phyloP scores from a whole-genome alignment of 768 basidiomycete genomes.

The Glaciozyma antarctica region DNA sequence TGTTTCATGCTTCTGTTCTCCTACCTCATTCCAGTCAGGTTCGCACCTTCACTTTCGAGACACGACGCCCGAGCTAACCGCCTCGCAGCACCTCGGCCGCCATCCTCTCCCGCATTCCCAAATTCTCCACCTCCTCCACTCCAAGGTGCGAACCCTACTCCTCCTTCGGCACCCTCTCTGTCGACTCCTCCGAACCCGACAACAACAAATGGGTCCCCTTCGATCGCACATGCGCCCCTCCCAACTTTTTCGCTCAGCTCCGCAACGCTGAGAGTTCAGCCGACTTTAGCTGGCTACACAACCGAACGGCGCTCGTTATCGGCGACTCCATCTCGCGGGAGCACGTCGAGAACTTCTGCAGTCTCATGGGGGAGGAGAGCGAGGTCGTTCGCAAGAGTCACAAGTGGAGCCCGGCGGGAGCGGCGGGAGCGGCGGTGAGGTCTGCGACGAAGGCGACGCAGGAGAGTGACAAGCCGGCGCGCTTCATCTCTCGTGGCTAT shows the following conservation, averaged over 20 bases:
- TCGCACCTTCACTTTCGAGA: not conserved
- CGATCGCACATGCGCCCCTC: slow-evolving; percentile 28
- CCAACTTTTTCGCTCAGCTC: slow-evolving; percentile 26
- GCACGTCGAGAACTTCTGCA: slow-evolving; percentile 36
- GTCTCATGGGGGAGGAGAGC: slow-evolving; percentile 33
- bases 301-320: slow-evolving; percentile 33
- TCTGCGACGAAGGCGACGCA: slow-evolving; percentile 23
- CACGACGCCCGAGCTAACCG: not conserved
- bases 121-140: not conserved
- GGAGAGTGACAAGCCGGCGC: slow-evolving; percentile 11
- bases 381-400: slow-evolving; percentile 29
- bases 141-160: slow-evolving; percentile 29
- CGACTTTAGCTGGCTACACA: slow-evolving; percentile 31
- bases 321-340: slow-evolving; percentile 36
- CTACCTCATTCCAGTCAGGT: slow-evolving; percentile 13
- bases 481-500: slow-evolving; percentile 16
- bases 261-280: slow-evolving; percentile 14
- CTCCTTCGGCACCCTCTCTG: slow-evolving; percentile 19
- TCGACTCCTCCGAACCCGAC: slow-evolving; percentile 28
- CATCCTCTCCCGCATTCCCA: slow-evolving; percentile 15
- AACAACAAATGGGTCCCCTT: slow-evolving; percentile 24
- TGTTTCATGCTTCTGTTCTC: slow-evolving; percentile 18
- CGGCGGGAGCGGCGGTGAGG: slow-evolving; percentile 7
- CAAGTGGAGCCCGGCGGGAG: slow-evolving; percentile 12
- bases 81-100: not conserved